phyloP scores from a whole-genome alignment of 2,329 filamentous ascomycete genomes.

The Colletotrichum viniferum region DNA sequence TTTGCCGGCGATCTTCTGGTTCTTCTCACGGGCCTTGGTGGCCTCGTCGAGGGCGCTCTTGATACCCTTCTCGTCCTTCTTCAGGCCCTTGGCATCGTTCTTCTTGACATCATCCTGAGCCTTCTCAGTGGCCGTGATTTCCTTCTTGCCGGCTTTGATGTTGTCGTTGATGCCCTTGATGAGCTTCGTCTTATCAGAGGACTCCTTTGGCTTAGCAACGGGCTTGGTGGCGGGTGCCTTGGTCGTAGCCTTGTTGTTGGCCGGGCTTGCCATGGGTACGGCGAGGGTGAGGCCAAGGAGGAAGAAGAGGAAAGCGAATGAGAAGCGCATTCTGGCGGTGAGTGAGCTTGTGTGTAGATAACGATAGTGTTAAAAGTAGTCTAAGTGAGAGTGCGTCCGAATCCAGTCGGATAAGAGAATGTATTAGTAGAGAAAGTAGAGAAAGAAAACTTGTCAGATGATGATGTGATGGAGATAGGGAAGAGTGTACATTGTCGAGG shows the following conservation, averaged over 20 bases:
- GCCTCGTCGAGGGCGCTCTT: not conserved
- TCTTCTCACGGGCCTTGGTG: constrained; percentile 1
- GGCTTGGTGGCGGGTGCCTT: not conserved
- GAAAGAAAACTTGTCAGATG: too few relatives aligned
- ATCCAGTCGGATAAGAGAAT: not conserved
- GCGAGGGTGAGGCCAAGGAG: not conserved
- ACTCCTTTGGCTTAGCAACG: not conserved
- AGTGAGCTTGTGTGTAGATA: not conserved
- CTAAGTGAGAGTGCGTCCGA: not conserved
- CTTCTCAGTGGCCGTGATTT: not conserved
- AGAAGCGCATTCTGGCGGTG: constrained; percentile 6
- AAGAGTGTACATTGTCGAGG: not conserved
- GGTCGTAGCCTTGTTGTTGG: not conserved
- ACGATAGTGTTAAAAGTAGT: not conserved
- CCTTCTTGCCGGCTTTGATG: constrained; percentile 4
- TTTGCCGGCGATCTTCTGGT: constrained; percentile 11
- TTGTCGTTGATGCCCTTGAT: constrained; percentile 10
- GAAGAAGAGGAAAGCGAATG: not conserved
- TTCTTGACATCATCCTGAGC: not conserved
- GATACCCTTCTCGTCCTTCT: constrained; percentile 8
- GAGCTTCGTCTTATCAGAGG: constrained; percentile 8
- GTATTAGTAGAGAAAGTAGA: not conserved
- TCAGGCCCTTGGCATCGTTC: not conserved
- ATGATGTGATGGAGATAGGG: too few relatives aligned
- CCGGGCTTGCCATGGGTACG: not conserved